Evolutionary conservation across 192 early-diverging fungal genomes (phyloP), one percentile per base, ranked within the genome.

Genomic region (Neocallimastix lanati): DNA sequence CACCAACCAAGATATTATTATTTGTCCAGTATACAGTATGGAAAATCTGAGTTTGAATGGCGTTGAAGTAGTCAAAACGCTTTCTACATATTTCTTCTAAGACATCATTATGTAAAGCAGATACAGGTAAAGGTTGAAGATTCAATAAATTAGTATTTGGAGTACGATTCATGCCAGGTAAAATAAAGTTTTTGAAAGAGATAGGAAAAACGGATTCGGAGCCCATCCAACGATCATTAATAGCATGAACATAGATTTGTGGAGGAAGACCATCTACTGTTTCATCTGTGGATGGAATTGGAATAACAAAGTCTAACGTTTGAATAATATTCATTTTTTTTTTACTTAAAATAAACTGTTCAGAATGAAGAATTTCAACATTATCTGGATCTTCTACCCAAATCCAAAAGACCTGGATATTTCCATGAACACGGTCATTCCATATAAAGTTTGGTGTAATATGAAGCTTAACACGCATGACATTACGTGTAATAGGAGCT

Each of bases 1-100:
- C 96, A 78, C 96, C 96, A 15, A 99, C 86, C 16, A 99, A 87
- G 2, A 91, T 90, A 84, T 98, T 98, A 80, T 93, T 87, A 13
- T 89, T 78, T 16, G 93, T 92, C 79, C 88, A 89, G 82, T 99
- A 99, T 25, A 98, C 87, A 0, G 96, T 96, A 80, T 99, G 95
- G 89, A 99, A 99, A 76, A 99, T 92, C 83, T 99, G 98, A 4
- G 98, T 98, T 85, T 99, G 98, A 30, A 99, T 92, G 0, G 98
- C 96, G 81, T 99, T 99, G 83, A 99, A 99, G 82, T 94, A 96
- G n/a, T 93, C 84, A 82, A 99, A 96, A 28, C 96, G 87, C 81
- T 88, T 81, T 29, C 84, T 76, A 80, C 95, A 99, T 78, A 97
- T 96, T 33, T 86, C 91, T 81, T 99, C 96, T 67, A 98, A 83